These are phyloP conservation scores for Sarocladium brachiariae DNA, from an alignment of 2,329 filamentous ascomycete species.

Conservation along the genomic window DNA sequence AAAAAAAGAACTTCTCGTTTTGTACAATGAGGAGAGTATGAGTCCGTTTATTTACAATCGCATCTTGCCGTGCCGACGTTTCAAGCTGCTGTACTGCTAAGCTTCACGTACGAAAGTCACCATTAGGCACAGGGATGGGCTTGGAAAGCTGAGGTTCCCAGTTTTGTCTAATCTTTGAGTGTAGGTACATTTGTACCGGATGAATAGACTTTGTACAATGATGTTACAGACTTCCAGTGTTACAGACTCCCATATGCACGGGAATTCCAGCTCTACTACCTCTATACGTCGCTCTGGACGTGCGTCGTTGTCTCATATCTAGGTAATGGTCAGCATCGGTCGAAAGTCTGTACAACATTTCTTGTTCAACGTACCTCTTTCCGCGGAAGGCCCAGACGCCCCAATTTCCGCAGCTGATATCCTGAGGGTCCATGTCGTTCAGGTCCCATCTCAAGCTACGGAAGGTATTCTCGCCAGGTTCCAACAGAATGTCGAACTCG, in stretches of 20 bases:
- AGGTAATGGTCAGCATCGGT: slow-evolving; percentile 24
- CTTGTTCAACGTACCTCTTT: slow-evolving; percentile 63
- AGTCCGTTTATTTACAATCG: no score
- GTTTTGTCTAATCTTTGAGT: neutral
- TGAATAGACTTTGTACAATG: slow-evolving; percentile 2
- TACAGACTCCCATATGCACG: neutral
- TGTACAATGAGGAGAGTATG: no score
- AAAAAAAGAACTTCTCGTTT: no score
- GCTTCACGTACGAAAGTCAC: no score
- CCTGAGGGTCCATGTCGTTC: slow-evolving; percentile 90
- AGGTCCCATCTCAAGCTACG: slow-evolving; percentile 93
- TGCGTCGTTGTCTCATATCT: slow-evolving; percentile 59
- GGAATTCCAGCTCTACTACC: neutral
- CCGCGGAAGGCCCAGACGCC: slow-evolving; percentile 95
- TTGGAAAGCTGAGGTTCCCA: neutral
- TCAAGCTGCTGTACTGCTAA: no score
- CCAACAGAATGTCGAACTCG: slow-evolving; percentile 85
- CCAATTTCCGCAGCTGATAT: slow-evolving; percentile 94
- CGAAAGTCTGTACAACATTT: neutral
- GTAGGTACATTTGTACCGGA: neutral
- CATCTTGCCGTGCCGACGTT: no score
- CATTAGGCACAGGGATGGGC: neutral
- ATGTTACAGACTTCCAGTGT: neutral
- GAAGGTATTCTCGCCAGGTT: slow-evolving; percentile 92
- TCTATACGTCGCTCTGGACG: neutral